A percentile compares a stretch with the other conserved stretches of the same genome.
phyloP scores from a whole-genome alignment of 192 early-diverging fungal species.

The Podila epigama region DNA sequence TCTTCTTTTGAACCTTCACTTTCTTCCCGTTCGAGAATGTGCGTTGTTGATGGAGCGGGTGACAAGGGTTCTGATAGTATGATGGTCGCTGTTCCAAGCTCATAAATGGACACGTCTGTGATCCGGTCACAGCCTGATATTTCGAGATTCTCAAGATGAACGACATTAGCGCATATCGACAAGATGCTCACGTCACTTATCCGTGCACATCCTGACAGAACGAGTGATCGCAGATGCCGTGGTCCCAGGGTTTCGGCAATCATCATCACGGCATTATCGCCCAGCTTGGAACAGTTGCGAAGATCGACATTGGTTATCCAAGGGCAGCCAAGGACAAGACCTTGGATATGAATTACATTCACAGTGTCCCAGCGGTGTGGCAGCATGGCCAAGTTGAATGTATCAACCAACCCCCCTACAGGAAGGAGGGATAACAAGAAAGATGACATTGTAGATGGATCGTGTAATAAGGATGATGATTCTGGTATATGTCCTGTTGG shows the following conservation, averaged over 20 bases:
- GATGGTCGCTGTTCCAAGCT: conserved; percentile 19
- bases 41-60: not conserved
- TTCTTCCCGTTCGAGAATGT: not conserved
- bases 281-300: conserved; percentile 9
- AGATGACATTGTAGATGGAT: not conserved
- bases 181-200: conserved; percentile 23
- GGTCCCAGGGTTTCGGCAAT: conserved; percentile 24
- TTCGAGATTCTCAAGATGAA: conserved; percentile 24
- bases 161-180: conserved; percentile 20
- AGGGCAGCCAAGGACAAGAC: conserved; percentile 16
- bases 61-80: too few species aligned
- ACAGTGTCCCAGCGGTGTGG: conserved; percentile 41
- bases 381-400: conserved; percentile 37
- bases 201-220: conserved; percentile 27
- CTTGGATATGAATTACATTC: conserved; percentile 5
- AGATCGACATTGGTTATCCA: conserved; percentile 17
- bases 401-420: conserved; percentile 12
- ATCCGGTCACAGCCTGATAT: conserved; percentile 28
- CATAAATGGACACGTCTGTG: conserved; percentile 19
- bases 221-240: conserved; percentile 16
- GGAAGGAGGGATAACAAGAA: not conserved
- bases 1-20: not conserved
- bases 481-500: not conserved
- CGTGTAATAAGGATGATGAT: not conserved
- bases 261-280: conserved; percentile 31